Evolutionary conservation across 352 stramenopile species (phyloP).

Genomic region (Pythium sp.): DNA sequence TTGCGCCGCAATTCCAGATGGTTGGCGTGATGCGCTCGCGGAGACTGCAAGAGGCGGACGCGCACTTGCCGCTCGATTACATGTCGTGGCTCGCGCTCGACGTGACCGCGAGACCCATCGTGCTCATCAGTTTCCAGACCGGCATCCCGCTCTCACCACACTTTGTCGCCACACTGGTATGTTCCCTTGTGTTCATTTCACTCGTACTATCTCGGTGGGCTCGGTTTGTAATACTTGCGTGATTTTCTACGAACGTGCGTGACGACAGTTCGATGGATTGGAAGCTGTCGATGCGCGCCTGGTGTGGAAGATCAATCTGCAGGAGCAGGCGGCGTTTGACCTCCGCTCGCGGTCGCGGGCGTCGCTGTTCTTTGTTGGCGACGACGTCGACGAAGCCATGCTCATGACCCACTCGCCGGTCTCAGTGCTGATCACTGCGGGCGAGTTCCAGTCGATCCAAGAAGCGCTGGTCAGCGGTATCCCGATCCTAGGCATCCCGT

Average conservation of each 20-base stretch:
- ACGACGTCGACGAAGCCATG: constrained; percentile 42
- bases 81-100: constrained; percentile 37
- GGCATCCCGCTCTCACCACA: constrained; percentile 49
- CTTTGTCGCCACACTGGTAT: constrained; percentile 46
- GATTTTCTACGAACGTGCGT: background rate
- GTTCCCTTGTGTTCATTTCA: background rate
- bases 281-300: constrained; percentile 49
- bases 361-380: constrained; percentile 52
- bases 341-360: constrained; percentile 37
- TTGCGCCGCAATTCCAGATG: constrained; percentile 77
- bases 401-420: constrained; percentile 35
- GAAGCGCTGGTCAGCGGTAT: constrained; percentile 58
- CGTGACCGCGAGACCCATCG: constrained; percentile 28
- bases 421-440: constrained; percentile 57
- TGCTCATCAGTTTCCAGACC: constrained; percentile 61
- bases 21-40: constrained; percentile 55
- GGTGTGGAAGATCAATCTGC: constrained; percentile 56
- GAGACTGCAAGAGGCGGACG: background rate
- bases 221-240: no score
- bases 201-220: no score
- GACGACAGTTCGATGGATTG: constrained; percentile 46
- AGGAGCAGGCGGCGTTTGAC: constrained; percentile 61
- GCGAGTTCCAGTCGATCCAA: constrained; percentile 55
- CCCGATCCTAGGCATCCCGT: constrained; percentile 67
- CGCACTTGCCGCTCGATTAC: constrained; percentile 31